Evolutionary conservation across 345 rosid genomes (phyloP).

Genomic region (Eucalyptus sideroxylon): DNA sequence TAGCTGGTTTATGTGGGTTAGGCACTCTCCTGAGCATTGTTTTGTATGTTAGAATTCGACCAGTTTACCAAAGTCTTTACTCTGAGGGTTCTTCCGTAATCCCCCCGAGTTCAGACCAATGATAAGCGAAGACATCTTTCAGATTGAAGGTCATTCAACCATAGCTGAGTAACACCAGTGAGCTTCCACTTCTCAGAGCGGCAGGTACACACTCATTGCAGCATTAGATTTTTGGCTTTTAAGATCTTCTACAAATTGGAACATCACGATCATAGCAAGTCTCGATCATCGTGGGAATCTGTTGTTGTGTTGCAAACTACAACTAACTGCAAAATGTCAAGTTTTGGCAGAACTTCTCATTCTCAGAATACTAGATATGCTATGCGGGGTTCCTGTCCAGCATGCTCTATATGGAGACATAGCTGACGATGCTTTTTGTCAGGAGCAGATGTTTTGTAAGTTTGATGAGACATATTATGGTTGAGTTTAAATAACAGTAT

Average conservation of each 20-base stretch:
- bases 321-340: background rate
- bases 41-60: constrained; percentile 62
- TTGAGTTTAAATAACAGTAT: background rate
- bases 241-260: background rate
- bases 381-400: background rate
- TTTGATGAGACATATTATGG: background rate
- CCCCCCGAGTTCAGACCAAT: constrained; percentile 29
- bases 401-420: background rate
- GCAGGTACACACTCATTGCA: background rate
- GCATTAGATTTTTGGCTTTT: background rate
- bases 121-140: background rate
- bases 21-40: constrained; percentile 54
- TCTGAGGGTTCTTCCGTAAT: constrained; percentile 65
- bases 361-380: background rate
- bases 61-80: constrained; percentile 87
- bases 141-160: background rate
- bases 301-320: background rate
- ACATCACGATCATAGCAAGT: background rate
- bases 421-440: background rate
- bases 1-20: constrained; percentile 68
- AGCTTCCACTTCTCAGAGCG: background rate
- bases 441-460: background rate
- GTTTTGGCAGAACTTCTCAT: background rate
- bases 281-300: background rate
- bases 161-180: background rate